Percentiles rank a stretch among this genome's conserved stretches.
Evolutionary conservation across 768 basidiomycete genomes (phyloP).

Genomic region (Naganishia randhawae): DNA sequence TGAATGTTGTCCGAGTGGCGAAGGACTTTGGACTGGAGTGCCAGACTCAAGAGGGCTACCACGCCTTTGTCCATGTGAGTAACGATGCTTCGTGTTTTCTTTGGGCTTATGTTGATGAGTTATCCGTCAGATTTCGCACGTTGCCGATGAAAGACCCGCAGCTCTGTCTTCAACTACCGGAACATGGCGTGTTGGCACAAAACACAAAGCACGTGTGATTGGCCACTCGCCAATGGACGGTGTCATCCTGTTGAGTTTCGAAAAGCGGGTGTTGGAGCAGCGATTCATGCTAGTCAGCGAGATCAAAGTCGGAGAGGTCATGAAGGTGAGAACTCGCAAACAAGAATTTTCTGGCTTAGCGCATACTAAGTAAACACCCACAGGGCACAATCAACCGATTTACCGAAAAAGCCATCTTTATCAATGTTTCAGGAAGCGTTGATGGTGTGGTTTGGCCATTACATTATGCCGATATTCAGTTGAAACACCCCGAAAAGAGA

Average conservation of each 20-base stretch:
- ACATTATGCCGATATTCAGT: slow-evolving; percentile 89
- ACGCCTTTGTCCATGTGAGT: slow-evolving; percentile 84
- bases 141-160: slow-evolving; percentile 83
- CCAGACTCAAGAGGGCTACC: slow-evolving; percentile 61
- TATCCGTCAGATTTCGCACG: slow-evolving; percentile 74
- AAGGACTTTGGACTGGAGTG: slow-evolving; percentile 76
- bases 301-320: slow-evolving; percentile 74
- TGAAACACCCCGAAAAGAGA: slow-evolving; percentile 86
- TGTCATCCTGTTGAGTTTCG: slow-evolving; percentile 78
- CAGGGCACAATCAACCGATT: slow-evolving; percentile 73
- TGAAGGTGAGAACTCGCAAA: slow-evolving; percentile 60
- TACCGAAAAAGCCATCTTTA: slow-evolving; percentile 73
- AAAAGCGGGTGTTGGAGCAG: slow-evolving; percentile 75
- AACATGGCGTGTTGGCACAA: slow-evolving; percentile 72
- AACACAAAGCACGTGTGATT: slow-evolving; percentile 79
- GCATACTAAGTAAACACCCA: not conserved
- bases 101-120: not conserved
- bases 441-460: slow-evolving; percentile 91
- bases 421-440: slow-evolving; percentile 78
- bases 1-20: slow-evolving; percentile 71
- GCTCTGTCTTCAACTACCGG: slow-evolving; percentile 67
- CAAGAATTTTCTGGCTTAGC: not conserved
- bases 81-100: not conserved
- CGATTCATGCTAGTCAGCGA: slow-evolving; percentile 78
- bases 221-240: slow-evolving; percentile 84